Conservation (phyloP, 2,329 filamentous ascomycete genomes). For the Colletotrichum musae region DNA sequence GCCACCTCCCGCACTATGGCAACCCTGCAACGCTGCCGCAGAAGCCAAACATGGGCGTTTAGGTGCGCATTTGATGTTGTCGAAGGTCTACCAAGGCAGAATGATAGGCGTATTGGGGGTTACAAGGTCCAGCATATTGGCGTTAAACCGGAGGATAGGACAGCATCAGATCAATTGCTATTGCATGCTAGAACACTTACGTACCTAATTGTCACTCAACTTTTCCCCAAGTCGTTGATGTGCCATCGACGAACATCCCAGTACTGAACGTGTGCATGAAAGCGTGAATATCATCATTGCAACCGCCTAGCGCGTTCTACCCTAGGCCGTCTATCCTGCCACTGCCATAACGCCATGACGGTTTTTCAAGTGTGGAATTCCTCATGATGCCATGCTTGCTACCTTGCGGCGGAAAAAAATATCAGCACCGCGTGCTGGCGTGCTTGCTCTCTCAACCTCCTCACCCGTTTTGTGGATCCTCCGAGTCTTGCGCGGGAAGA, state of each 20-base stretch:
- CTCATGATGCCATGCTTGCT: constrained; percentile 42
- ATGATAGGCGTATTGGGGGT: constrained; percentile 36
- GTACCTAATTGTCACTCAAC: constrained; percentile 40
- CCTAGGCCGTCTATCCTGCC: constrained; percentile 43
- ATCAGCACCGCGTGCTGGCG: constrained; percentile 30
- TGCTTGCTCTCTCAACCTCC: constrained; percentile 20
- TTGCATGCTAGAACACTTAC: constrained; percentile 40
- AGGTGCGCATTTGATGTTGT: constrained; percentile 36
- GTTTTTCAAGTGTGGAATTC: constrained; percentile 41
- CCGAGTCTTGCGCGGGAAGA: background rate
- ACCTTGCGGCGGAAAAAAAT: constrained; percentile 39
- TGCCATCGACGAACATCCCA: background rate
- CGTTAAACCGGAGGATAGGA: constrained; percentile 40
- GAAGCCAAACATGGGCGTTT: constrained; percentile 64
- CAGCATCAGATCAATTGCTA: constrained; percentile 39
- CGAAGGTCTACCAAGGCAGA: constrained; percentile 37
- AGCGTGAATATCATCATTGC: constrained; percentile 42
- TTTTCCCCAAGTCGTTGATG: constrained; percentile 8
- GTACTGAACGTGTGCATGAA: constrained; percentile 33
- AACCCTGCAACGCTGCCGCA: constrained; percentile 73
- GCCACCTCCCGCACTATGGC: constrained; percentile 70
- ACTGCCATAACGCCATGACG: constrained; percentile 44
- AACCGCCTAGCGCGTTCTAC: constrained; percentile 40
- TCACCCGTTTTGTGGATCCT: constrained; percentile 7
- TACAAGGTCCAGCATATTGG: constrained; percentile 38